phyloP scores from a whole-genome alignment of 306 rosid genomes.

The Sindora glabra region DNA sequence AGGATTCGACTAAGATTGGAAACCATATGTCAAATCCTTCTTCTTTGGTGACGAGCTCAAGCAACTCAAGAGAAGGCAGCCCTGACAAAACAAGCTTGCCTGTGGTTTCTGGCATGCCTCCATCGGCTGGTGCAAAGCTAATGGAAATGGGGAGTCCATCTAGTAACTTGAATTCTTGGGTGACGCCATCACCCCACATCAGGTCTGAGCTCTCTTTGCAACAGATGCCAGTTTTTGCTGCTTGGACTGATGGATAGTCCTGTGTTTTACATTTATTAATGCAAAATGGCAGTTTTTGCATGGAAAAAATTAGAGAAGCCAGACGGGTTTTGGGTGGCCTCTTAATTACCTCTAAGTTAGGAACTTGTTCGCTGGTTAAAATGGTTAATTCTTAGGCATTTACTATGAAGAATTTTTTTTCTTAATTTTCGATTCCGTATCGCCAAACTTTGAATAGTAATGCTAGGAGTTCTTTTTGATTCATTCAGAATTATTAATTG shows the following conservation, averaged over 20 bases:
- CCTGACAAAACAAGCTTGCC: conserved; percentile 52
- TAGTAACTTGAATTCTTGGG: conserved; percentile 48
- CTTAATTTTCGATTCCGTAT: conserved; percentile 11
- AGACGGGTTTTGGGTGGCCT: conserved; percentile 6
- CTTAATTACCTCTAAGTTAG: conserved; percentile 9
- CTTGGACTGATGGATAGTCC: conserved; percentile 59
- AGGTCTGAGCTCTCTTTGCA: conserved; percentile 51
- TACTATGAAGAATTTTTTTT: background rate
- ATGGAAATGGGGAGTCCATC: no score
- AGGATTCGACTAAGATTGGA: conserved; percentile 38
- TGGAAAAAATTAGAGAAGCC: conserved; percentile 8
- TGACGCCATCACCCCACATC: conserved; percentile 43
- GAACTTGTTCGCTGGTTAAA: conserved; percentile 16
- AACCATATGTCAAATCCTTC: conserved; percentile 59
- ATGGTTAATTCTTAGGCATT: background rate
- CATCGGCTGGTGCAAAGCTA: no score
- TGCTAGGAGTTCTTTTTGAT: no score
- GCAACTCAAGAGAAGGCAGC: conserved; percentile 68
- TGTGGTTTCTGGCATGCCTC: conserved; percentile 40
- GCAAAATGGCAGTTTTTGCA: conserved; percentile 12
- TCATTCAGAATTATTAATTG: no score
- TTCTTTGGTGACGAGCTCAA: conserved; percentile 63
- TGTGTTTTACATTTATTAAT: background rate
- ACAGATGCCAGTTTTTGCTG: conserved; percentile 70
- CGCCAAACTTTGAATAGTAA: no score